Base-by-base conservation (phyloP, 1,284 basidiomycete species). In the Pascua guehoae region DNA sequence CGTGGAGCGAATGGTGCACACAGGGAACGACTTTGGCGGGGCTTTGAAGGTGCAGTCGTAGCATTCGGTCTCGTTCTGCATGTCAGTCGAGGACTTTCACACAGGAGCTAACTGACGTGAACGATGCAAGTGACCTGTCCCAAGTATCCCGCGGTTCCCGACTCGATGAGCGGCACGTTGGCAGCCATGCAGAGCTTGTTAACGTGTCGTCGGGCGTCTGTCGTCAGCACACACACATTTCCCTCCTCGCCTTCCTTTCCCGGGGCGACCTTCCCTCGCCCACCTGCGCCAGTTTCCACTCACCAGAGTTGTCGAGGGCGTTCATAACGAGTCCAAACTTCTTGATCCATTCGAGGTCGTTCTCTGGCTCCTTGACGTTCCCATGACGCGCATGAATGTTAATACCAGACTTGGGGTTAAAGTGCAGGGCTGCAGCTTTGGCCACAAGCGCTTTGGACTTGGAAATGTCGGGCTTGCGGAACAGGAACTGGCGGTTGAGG, bases 171-270 rank as follows among this genome's bases (percentile, higher is more conserved):
- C 0, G 94, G 94, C 0, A 97, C 85, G 56, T 84, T 82, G 2
- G 89, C 89, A 2, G 93, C 92, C 79, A 96, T 86, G 76, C 95
- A 98, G 86, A 98, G 92, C 71, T 88, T 89, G 80, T 98, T 98
- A 51, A 98, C 91, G 72, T 97, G 92, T 71, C 91, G 81, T 47
- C 91, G 84, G 1, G 92, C 92, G 73, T 94, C 91, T 80, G 53
- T 11, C 15, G 47, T 57, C 46, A 57, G 48, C 41, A 17, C 38
- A 10, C n/a, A 32, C 4, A 32, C 39, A 45, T 42, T 36, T 8
- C n/a, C 51, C 14, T 17, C 50, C 49, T 88, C 56, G 24, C 24
- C 24, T 32, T 32, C 24, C 24, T 32, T 32, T 32, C 24, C 7
- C 7, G 24, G 24, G 24, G 24, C 24, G 24, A 32, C 24, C 24